These are phyloP conservation scores for Candida hungchunana DNA, from an alignment of 805 yeast genomes.

Conservation along the genomic window DNA sequence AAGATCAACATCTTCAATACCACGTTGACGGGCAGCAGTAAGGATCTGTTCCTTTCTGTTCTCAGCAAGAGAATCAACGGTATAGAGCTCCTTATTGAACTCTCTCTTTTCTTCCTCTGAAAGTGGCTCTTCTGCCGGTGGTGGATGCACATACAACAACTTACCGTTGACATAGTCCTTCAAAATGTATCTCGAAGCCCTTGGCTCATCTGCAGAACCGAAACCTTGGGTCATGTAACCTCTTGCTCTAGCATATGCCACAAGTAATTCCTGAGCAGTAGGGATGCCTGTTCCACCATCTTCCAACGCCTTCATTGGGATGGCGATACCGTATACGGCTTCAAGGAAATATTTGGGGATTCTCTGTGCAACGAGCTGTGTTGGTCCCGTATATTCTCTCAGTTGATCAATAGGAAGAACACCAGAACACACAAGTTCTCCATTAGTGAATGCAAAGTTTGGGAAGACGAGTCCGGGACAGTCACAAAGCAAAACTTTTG, in stretches of 20 bases:
- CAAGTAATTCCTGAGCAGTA: slow-evolving; percentile 82
- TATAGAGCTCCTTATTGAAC: slow-evolving; percentile 76
- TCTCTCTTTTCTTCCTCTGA: slow-evolving; percentile 49
- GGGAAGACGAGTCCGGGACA: slow-evolving; percentile 99
- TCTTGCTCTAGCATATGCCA: slow-evolving; percentile 92
- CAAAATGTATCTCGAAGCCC: slow-evolving; percentile 88
- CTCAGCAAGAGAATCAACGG: slow-evolving; percentile 61
- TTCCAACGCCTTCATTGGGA: slow-evolving; percentile 64
- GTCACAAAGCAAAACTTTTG: slow-evolving; percentile 84
- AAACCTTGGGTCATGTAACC: slow-evolving; percentile 97
- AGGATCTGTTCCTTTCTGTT: slow-evolving; percentile 68
- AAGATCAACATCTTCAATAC: slow-evolving; percentile 54
- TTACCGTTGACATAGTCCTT: slow-evolving; percentile 96
- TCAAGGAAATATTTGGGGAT: slow-evolving; percentile 87
- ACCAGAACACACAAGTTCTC: slow-evolving; percentile 96
- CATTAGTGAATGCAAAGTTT: slow-evolving; percentile 93
- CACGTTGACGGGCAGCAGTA: slow-evolving; percentile 55
- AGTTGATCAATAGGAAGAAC: slow-evolving; percentile 97
- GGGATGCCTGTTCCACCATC: slow-evolving; percentile 92
- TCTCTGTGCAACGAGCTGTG: slow-evolving; percentile 78
- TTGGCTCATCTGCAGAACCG: slow-evolving; percentile 93
- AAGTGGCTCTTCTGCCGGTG: slow-evolving; percentile 58
- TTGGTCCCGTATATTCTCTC: slow-evolving; percentile 87
- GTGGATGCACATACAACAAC: slow-evolving; percentile 79
- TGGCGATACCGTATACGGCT: slow-evolving; percentile 89